A percentile compares a stretch with the other conserved stretches of the same genome.
Evolutionary conservation across 2,329 filamentous ascomycete genomes (phyloP).

Genomic region (Trichophyton simii): DNA sequence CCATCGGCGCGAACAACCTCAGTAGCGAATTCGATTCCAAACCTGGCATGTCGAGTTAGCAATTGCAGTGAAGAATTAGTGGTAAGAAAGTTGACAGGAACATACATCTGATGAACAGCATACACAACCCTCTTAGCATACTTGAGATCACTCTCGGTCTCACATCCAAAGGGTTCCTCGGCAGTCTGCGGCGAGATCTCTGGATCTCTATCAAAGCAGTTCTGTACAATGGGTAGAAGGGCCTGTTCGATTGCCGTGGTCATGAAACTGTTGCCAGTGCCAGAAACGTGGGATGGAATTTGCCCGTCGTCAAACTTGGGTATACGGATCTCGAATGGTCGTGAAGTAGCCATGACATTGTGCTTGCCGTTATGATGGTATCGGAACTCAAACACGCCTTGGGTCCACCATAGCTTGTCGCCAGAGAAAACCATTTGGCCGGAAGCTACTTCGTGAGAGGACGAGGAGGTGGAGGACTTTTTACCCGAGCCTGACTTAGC

Average conservation of each 20-base stretch:
- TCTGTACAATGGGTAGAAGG: slow-evolving; percentile 70
- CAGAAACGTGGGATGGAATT: slow-evolving; percentile 45
- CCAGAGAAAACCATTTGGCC: slow-evolving; percentile 82
- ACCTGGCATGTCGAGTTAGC: slow-evolving; percentile 32
- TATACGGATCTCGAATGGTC: slow-evolving; percentile 84
- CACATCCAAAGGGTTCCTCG: slow-evolving; percentile 70
- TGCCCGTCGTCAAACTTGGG: slow-evolving; percentile 65
- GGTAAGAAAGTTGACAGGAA: slow-evolving; percentile 6
- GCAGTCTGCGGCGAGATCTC: slow-evolving; percentile 72
- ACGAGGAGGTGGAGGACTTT: slow-evolving; percentile 12
- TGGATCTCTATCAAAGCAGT: slow-evolving; percentile 84
- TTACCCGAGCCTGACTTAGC: slow-evolving; percentile 22
- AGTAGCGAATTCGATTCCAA: slow-evolving; percentile 88
- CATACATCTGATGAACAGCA: slow-evolving; percentile 81
- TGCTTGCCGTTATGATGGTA: slow-evolving; percentile 92
- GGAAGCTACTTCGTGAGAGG: slow-evolving; percentile 45
- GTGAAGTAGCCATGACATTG: slow-evolving; percentile 84
- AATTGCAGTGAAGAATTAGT: not conserved
- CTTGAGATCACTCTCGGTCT: slow-evolving; percentile 77
- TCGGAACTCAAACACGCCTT: slow-evolving; percentile 90
- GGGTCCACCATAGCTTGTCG: slow-evolving; percentile 95
- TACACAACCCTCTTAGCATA: slow-evolving; percentile 85
- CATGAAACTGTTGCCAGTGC: slow-evolving; percentile 30
- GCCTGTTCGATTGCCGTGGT: slow-evolving; percentile 61
- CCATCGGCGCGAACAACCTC: slow-evolving; percentile 88